Evolutionary conservation across 1,284 basidiomycete genomes (phyloP).

Genomic region (Salmacisia buchloeana): DNA sequence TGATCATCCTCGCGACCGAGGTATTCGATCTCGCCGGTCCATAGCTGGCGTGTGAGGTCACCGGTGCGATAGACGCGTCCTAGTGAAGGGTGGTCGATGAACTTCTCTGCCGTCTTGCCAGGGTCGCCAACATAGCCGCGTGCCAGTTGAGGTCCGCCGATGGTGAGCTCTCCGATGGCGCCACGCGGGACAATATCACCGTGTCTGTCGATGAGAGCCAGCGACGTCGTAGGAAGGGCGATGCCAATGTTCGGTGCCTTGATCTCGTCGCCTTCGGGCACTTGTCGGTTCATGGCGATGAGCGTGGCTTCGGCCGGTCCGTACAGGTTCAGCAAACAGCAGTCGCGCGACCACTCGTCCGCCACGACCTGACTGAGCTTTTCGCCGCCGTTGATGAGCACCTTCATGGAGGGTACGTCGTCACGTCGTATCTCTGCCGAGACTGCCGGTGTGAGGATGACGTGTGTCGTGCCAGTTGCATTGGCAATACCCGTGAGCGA

Average conservation of each 20-base stretch:
- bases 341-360: conserved; percentile 49
- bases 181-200: conserved; percentile 47
- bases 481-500: conserved; percentile 33
- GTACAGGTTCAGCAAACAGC: conserved; percentile 47
- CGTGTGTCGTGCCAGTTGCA: conserved; percentile 41
- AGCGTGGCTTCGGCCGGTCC: conserved; percentile 49
- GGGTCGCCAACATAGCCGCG: conserved; percentile 44
- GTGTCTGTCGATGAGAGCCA: conserved; percentile 38
- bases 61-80: conserved; percentile 48
- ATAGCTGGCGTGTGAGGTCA: conserved; percentile 46
- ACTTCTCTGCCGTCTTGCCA: conserved; percentile 46
- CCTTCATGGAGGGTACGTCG: conserved; percentile 42
- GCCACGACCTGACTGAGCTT: conserved; percentile 52
- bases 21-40: conserved; percentile 49
- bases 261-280: conserved; percentile 40
- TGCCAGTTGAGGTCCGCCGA: conserved; percentile 44
- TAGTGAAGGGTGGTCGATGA: conserved; percentile 38
- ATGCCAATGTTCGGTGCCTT: conserved; percentile 52
- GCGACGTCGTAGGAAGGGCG: conserved; percentile 47
- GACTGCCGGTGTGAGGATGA: conserved; percentile 51
- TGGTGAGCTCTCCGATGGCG: conserved; percentile 49
- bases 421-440: conserved; percentile 49
- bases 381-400: conserved; percentile 52
- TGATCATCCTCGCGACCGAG: conserved; percentile 52
- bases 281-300: conserved; percentile 44